These are phyloP conservation scores for Cunninghamia lanceolata DNA, from an alignment of 75 land plant species.

Conservation along the genomic window DNA sequence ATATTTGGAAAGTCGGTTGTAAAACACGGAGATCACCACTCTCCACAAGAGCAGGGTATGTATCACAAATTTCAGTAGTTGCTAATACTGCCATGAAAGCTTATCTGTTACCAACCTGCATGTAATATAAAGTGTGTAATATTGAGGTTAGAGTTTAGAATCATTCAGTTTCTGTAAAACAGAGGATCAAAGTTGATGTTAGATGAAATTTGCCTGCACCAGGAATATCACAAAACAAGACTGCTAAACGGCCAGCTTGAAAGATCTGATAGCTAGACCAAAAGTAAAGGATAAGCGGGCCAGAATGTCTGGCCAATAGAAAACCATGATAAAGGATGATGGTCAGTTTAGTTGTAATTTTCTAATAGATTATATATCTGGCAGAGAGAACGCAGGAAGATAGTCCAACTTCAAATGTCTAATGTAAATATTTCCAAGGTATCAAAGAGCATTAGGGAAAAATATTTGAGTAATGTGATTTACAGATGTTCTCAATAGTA, in stretches of 20 bases:
- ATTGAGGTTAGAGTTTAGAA: background rate
- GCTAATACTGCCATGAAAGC: slow-evolving; percentile 34
- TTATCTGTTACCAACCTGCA: slow-evolving; percentile 7
- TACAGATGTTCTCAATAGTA: background rate
- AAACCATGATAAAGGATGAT: background rate
- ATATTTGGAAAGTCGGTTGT: slow-evolving; percentile 57
- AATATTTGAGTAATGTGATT: background rate
- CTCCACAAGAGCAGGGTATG: slow-evolving; percentile 40
- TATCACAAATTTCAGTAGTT: slow-evolving; percentile 77
- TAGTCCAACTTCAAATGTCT: background rate
- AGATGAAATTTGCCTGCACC: background rate
- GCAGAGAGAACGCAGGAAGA: background rate
- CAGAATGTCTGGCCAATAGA: background rate
- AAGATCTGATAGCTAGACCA: background rate
- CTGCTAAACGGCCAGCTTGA: background rate
- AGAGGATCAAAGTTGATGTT: background rate
- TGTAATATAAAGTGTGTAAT: background rate
- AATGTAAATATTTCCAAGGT: background rate
- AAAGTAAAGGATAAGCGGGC: background rate
- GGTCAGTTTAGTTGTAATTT: background rate
- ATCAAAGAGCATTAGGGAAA: background rate
- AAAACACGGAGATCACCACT: slow-evolving; percentile 63
- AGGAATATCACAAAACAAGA: background rate
- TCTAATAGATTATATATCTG: background rate
- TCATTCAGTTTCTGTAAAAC: background rate